Evolutionary conservation across 306 rosid species (phyloP), one percentile per base, ranked within the genome.

Genomic region (Casuarina glauca): DNA sequence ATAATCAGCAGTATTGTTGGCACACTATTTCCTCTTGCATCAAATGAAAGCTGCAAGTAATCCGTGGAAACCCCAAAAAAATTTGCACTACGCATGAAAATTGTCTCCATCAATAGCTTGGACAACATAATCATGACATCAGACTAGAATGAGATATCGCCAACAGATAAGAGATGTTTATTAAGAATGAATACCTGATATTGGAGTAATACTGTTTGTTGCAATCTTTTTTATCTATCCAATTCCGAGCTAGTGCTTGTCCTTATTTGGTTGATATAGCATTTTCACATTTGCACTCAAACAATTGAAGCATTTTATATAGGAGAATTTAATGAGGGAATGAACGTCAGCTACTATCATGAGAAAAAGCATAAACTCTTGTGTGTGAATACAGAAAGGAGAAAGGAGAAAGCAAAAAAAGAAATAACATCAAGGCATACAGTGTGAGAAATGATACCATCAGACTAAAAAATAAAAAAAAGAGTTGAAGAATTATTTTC

Each of bases 1-100:
- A 96, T 91, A 86, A 90, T 70, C 69, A 93, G 81, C 74, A 96
- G 90, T 78, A 96, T 96, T 42, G 93, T 91, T 45, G 99, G 98
- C 71, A 93, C 97, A 46, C 98, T 89, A 85, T 96, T 96, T 74
- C 99, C 99, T 88, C 98, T 91, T 53, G 96, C 89, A 85, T 96
- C 99, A 75, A 96, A 93, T 26, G 98, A 93, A 80, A 96, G 99
- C 88, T 96, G 99, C 98, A 96, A 93, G 10, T 98, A 93, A 79
- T 96, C 98, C 3, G 99, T 96, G 50, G 99, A 93, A 69, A 96
- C 99, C 74, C 99, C 98, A 58, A 96, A 96, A 76, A 96, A 98
- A 78, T 68, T 93, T 61, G 99, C 86, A 53, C 99, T 96, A 90
- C 80, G 61, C 70, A 83, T 11, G 74, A 70, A 83, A 84, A 60